Evolutionary conservation across 495 filamentous ascomycete genomes (phyloP), one percentile per base, ranked within the genome.

Genomic region (Bryoglossum gracile): DNA sequence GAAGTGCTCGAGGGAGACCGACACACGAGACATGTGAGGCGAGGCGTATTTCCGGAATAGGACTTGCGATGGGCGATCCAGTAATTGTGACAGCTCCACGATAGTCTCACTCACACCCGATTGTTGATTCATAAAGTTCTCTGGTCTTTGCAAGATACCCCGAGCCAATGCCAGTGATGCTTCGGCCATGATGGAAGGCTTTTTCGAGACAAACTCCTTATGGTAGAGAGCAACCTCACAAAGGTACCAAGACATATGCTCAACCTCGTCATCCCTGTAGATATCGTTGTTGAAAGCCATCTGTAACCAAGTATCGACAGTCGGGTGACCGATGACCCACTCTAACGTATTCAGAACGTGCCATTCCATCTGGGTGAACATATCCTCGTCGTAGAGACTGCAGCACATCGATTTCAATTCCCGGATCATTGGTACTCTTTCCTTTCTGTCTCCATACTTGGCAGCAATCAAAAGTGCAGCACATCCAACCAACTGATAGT

Each of bases 361-460:
- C 91, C 94, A 96, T 66, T 99, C 92, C 94, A 99, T 97, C 68
- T 99, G 92, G 13, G 87, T 90, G 69, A 99, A 99, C 92, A 99
- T 97, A 62, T 95, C 92, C 11, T 95, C 90, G 63, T 99, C 92
- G 65, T 99, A 99, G 19, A 96, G 78, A 14, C 84, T 87, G 73
- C 94, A 97, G 72, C 92, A 99, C 94, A 99, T 97, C 42, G 89
- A 89, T 74, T 94, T 95, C 49, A 99, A 72, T 58, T 99, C 92
- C 60, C 86, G 81, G 65, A 99, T 90, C 30, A 89, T 89, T 13
- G 92, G 92, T 5, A 99, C 94, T 18, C 87, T 77, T 58, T 99
- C 92, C 74, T 99, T 99, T 70, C 86, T 86, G 69, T 99, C 92
- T 21, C 94, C 94, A 67, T 95, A 99, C 73, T 99, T 99, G 62